Percentiles rank a stretch among this genome's conserved stretches.
Evolutionary conservation across 345 rosid genomes (phyloP).

Genomic region (Raphanus raphanistrum): DNA sequence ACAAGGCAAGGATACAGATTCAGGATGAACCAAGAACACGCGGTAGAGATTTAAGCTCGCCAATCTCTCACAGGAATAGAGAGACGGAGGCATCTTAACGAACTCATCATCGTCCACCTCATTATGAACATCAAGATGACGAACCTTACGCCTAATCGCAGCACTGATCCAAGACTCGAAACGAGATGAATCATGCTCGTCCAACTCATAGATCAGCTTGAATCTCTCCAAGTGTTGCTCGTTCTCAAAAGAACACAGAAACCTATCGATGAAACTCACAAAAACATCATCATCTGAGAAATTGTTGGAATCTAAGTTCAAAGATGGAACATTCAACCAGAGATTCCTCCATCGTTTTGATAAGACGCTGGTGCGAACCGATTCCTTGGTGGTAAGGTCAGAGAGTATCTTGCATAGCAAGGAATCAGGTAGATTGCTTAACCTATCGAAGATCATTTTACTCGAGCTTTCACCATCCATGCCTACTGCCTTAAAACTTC

Average conservation of each 20-base stretch:
- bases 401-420: conserved; percentile 32
- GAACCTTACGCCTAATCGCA: conserved; percentile 12
- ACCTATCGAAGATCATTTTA: conserved; percentile 1
- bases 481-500: neutral
- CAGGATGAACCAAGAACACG: neutral
- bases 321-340: conserved; percentile 19
- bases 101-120: neutral
- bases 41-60: conserved; percentile 13
- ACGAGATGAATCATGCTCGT: conserved; percentile 21
- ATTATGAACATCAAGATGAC: conserved; percentile 2
- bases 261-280: conserved; percentile 20
- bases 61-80: conserved; percentile 21
- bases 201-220: conserved; percentile 11
- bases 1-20: conserved; percentile 30
- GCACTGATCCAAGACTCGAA: conserved; percentile 29
- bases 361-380: conserved; percentile 29
- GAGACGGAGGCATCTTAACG: conserved; percentile 27
- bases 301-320: conserved; percentile 15
- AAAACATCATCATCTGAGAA: conserved; percentile 1
- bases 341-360: conserved; percentile 26
- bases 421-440: conserved; percentile 25
- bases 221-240: conserved; percentile 18
- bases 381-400: conserved; percentile 18
- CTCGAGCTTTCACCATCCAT: conserved; percentile 15
- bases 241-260: conserved; percentile 15